Base-by-base conservation (phyloP, 2,329 filamentous ascomycete genomes). In the Epichloe baconii region DNA sequence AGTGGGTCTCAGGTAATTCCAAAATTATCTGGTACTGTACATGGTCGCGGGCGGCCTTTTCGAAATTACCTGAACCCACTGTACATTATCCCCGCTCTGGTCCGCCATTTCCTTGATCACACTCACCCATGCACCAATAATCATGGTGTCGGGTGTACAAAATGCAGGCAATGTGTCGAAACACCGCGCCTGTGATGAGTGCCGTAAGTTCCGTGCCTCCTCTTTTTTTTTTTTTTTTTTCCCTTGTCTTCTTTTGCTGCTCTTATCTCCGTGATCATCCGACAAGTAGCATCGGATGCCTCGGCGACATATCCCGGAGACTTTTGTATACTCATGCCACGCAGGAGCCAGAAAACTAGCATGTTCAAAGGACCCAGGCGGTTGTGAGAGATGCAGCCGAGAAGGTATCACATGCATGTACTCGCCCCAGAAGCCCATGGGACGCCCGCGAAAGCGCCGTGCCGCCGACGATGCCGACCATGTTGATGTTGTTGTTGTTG, bases 351-450 rank as follows among this genome's bases (percentile, higher is more conserved):
- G 80, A 49, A 85, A 85, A 61, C 73, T 84, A 45, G 80, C 80
- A 44, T 85, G 81, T 63, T 76, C 78, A 41, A 84, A 84, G 59
- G 78, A 83, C 57, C 62, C 69, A 2, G 71, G 75, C 49, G 79
- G 79, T 51, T 85, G 81, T 62, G 66, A 71, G 7, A 74, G 81
- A 52, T 85, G 81, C 60, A 70, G 66, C 50, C 71, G 71, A 51
- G 80, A 84, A 57, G 70, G 70, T 52, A 74, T 82, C 42, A 51
- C 54, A 42, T 85, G 81, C 59, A 70, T 78, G 56, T 85, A 83
- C 64, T 83, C 80, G 7, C 68, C 73, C 12, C 81, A 83, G 61
- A 84, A 84, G 64, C 78, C 70, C 41, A 84, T 84, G 80, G 81
- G 81, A 4, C 71, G 81, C 42, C 81, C 81, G 21, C 70, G 79